Evolutionary conservation across 2,329 filamentous ascomycete species (phyloP).

Genomic region (Trichophyton equinum): DNA sequence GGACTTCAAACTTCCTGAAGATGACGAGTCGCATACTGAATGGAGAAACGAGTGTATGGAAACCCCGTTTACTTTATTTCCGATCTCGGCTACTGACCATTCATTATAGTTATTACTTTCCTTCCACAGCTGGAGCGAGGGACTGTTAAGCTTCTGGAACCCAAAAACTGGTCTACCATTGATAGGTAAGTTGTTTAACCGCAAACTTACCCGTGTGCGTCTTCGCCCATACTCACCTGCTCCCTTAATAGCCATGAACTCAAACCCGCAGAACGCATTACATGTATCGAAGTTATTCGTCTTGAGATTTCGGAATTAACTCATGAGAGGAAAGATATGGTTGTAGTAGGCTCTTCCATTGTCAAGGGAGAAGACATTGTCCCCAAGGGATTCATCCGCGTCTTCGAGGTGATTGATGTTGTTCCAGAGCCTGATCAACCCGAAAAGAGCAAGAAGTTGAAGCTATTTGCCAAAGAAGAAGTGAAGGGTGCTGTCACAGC

Average conservation of each 20-base stretch:
- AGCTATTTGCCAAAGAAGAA: slow-evolving; percentile 77
- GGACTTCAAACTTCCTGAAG: slow-evolving; percentile 71
- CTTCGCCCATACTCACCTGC: neutral
- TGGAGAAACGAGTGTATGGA: slow-evolving; percentile 56
- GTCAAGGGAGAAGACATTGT: slow-evolving; percentile 84
- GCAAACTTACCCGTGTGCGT: neutral
- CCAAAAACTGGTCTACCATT: slow-evolving; percentile 63
- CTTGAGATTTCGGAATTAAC: slow-evolving; percentile 87
- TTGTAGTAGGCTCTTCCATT: slow-evolving; percentile 74
- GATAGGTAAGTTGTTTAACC: slow-evolving; percentile 40
- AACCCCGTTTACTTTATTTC: neutral
- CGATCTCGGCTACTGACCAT: neutral
- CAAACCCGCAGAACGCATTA: slow-evolving; percentile 55
- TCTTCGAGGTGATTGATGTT: slow-evolving; percentile 84
- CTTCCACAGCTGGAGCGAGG: slow-evolving; percentile 59
- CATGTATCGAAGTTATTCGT: slow-evolving; percentile 70
- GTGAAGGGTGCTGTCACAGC: slow-evolving; percentile 87
- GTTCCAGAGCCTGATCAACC: slow-evolving; percentile 77
- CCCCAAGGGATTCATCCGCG: slow-evolving; percentile 70
- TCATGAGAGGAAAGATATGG: slow-evolving; percentile 68
- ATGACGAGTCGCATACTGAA: slow-evolving; percentile 70
- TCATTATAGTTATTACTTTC: slow-evolving; percentile 37
- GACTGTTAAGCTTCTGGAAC: slow-evolving; percentile 64
- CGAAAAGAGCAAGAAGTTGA: slow-evolving; percentile 74
- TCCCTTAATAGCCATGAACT: slow-evolving; percentile 5